Percentiles rank a stretch among this genome's conserved stretches.
phyloP scores from a whole-genome alignment of 495 filamentous ascomycete species.

The Penicillium daleae region DNA sequence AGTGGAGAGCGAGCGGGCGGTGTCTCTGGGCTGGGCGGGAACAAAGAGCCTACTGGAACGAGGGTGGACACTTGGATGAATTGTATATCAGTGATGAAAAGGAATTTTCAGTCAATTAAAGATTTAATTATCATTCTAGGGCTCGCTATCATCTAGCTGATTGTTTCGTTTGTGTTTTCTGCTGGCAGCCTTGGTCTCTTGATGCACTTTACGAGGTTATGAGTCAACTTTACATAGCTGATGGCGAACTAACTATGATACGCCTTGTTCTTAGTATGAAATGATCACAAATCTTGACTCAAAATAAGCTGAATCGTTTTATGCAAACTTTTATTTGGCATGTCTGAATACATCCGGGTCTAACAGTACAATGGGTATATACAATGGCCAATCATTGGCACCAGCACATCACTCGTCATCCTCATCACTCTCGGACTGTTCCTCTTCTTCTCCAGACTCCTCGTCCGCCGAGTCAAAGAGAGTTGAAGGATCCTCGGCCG shows the following conservation, averaged over 20 bases:
- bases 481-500: slow-evolving; percentile 41
- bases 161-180: too few species aligned
- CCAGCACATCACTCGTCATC: slow-evolving; percentile 41
- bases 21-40: slow-evolving; percentile 22
- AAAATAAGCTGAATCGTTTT: background rate
- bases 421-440: slow-evolving; percentile 51
- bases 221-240: background rate
- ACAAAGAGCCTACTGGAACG: background rate
- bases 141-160: background rate
- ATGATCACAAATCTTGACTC: too few species aligned
- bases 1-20: slow-evolving; percentile 51
- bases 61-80: background rate
- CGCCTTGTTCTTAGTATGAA: too few species aligned
- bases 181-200: background rate
- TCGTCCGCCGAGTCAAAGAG: slow-evolving; percentile 40
- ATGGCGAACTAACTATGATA: background rate
- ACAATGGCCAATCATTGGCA: slow-evolving; percentile 13
- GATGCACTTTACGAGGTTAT: background rate
- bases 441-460: slow-evolving; percentile 43
- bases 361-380: slow-evolving; percentile 37
- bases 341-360: slow-evolving; percentile 21
- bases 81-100: background rate
- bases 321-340: slow-evolving; percentile 7
- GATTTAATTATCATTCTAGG: background rate
- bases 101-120: background rate